Percentiles rank a stretch among this genome's conserved stretches.
These are phyloP conservation scores for Tricholoma sp. DNA, from an alignment of 768 basidiomycete genomes.

Conservation along the genomic window DNA sequence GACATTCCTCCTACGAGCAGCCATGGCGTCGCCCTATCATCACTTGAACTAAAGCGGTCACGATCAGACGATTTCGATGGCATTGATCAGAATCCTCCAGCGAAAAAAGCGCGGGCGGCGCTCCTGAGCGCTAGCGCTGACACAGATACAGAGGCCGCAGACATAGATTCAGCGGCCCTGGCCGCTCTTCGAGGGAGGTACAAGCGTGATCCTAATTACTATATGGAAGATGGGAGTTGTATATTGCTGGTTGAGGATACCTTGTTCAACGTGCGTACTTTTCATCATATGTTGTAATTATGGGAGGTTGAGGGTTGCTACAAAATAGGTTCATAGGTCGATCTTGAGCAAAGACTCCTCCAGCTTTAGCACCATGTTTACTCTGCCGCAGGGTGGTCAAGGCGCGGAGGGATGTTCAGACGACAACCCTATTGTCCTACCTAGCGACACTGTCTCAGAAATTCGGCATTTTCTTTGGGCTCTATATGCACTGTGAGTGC, in stretches of 20 bases:
- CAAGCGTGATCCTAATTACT: slow-evolving; percentile 49
- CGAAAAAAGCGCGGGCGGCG: slow-evolving; percentile 2
- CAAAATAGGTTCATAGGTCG: slow-evolving; percentile 49
- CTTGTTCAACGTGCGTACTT: slow-evolving; percentile 57
- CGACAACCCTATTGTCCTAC: slow-evolving; percentile 56
- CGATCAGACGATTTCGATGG: background rate
- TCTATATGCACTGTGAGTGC: slow-evolving; percentile 65
- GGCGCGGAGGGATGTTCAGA: slow-evolving; percentile 57
- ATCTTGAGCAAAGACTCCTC: slow-evolving; percentile 60
- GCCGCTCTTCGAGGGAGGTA: slow-evolving; percentile 6
- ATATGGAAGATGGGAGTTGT: slow-evolving; percentile 66
- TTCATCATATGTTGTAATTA: background rate
- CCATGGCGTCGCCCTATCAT: background rate
- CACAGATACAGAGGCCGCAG: slow-evolving; percentile 9
- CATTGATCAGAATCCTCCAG: background rate
- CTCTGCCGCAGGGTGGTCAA: slow-evolving; percentile 52
- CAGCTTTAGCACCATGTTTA: slow-evolving; percentile 62
- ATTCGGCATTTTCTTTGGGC: slow-evolving; percentile 75
- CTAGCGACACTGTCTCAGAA: slow-evolving; percentile 58
- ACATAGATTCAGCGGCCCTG: slow-evolving; percentile 9
- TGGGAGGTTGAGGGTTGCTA: slow-evolving; percentile 1
- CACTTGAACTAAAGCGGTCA: background rate
- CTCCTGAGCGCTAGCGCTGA: background rate
- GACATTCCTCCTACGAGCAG: background rate
- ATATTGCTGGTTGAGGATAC: slow-evolving; percentile 57